A percentile compares a stretch with the other conserved stretches of the same genome.
phyloP scores from a whole-genome alignment of 2,329 filamentous ascomycete species.

The Pestalotiopsis sp. region DNA sequence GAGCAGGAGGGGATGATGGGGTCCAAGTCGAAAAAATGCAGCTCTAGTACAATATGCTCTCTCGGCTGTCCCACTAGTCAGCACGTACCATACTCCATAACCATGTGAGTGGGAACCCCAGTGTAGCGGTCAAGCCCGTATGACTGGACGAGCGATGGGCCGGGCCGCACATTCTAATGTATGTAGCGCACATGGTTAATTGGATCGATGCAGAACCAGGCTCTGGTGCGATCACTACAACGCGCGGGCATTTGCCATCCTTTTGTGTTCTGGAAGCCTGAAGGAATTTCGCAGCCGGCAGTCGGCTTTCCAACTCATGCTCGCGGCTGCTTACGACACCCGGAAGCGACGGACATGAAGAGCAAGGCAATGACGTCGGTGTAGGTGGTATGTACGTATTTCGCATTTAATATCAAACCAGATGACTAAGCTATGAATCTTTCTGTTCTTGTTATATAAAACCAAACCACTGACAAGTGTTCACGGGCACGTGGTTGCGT shows the following conservation, averaged over 20 bases:
- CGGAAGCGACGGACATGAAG: not conserved
- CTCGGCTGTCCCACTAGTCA: not conserved
- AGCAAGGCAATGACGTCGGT: not conserved
- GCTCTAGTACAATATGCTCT: slow-evolving; percentile 11
- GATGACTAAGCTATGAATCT: not conserved
- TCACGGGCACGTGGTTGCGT: not conserved
- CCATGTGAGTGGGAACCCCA: slow-evolving; percentile 19
- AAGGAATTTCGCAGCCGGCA: not conserved
- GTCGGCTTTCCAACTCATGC: not conserved
- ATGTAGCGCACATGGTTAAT: slow-evolving; percentile 1
- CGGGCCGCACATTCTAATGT: slow-evolving; percentile 1
- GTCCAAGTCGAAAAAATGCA: not conserved
- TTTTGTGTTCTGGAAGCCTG: not conserved
- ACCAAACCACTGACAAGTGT: not conserved
- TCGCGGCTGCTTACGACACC: not conserved
- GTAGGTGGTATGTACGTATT: not conserved
- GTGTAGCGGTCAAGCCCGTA: slow-evolving; percentile 10
- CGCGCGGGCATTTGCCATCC: not conserved
- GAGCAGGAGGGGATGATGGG: not conserved
- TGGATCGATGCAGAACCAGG: not conserved
- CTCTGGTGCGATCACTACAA: not conserved
- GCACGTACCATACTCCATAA: not conserved
- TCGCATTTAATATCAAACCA: not conserved
- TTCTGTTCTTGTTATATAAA: not conserved
- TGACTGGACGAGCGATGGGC: slow-evolving; percentile 2